Evolutionary conservation across 345 rosid species (phyloP).

Genomic region (Brassica carinata): DNA sequence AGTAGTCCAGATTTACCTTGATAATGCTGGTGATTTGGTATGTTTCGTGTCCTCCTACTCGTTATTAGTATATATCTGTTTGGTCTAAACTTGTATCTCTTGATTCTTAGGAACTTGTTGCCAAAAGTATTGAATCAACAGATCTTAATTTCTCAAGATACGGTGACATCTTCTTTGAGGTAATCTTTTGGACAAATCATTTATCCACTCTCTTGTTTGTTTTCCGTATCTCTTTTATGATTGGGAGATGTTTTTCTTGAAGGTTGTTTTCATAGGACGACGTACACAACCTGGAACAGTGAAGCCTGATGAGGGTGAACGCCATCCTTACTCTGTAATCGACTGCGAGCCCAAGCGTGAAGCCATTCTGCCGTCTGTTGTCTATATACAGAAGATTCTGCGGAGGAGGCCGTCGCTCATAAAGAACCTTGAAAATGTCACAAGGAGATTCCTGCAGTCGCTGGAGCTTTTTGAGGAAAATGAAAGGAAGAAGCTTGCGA

Average conservation of each 20-base stretch:
- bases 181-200: background rate
- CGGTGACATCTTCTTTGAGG: constrained; percentile 63
- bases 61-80: background rate
- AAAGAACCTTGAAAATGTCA: constrained; percentile 97
- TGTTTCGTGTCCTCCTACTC: background rate
- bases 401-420: constrained; percentile 93
- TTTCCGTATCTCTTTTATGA: background rate
- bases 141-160: constrained; percentile 93
- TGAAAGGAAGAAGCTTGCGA: constrained; percentile 97
- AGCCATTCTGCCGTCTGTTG: constrained; percentile 77
- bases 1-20: constrained; percentile 95
- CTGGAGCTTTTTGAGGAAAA: constrained; percentile 97
- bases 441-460: constrained; percentile 85
- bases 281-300: constrained; percentile 99
- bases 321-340: constrained; percentile 83
- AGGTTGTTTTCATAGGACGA: constrained; percentile 97
- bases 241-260: constrained; percentile 27
- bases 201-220: background rate
- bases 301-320: constrained; percentile 98
- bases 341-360: constrained; percentile 90
- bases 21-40: constrained; percentile 99
- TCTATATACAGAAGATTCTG: constrained; percentile 85
- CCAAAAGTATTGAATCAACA: constrained; percentile 84
- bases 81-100: background rate
- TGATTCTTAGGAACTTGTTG: constrained; percentile 72